Conservation (phyloP, 2,329 filamentous ascomycete species). For the Gaeumannomyces tritici region DNA sequence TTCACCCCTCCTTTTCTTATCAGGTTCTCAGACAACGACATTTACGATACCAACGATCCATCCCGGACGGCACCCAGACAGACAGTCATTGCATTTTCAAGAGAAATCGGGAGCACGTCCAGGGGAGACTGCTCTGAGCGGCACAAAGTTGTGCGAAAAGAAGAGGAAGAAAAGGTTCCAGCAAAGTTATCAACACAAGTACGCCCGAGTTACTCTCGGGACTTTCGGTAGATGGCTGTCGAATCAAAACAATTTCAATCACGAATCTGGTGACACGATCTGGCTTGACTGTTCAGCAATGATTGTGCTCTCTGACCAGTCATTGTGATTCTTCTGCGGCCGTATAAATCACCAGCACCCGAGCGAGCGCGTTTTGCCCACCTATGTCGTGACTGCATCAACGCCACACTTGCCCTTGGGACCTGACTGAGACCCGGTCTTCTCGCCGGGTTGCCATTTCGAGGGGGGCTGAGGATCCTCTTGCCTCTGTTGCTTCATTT, state of each 20-base stretch:
- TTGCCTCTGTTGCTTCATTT: too few relatives aligned
- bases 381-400: too few relatives aligned
- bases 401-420: too few relatives aligned
- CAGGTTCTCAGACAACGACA: background rate
- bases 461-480: too few relatives aligned
- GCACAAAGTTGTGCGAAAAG: background rate
- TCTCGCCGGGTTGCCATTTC: too few relatives aligned
- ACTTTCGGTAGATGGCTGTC: background rate
- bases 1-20: slow-evolving; percentile 5
- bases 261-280: background rate
- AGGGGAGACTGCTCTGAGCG: background rate
- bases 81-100: background rate
- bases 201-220: background rate
- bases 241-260: background rate
- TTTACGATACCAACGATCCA: background rate
- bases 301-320: too few relatives aligned
- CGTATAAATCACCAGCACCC: too few relatives aligned
- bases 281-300: background rate
- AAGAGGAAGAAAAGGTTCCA: background rate
- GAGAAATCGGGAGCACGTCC: background rate
- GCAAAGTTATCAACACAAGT: background rate
- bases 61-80: background rate
- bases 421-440: too few relatives aligned
- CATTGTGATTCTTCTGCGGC: too few relatives aligned
- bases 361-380: too few relatives aligned